These are phyloP conservation scores for Reticulascus tulasneorum DNA, from an alignment of 2,329 filamentous ascomycete species.

Conservation along the genomic window DNA sequence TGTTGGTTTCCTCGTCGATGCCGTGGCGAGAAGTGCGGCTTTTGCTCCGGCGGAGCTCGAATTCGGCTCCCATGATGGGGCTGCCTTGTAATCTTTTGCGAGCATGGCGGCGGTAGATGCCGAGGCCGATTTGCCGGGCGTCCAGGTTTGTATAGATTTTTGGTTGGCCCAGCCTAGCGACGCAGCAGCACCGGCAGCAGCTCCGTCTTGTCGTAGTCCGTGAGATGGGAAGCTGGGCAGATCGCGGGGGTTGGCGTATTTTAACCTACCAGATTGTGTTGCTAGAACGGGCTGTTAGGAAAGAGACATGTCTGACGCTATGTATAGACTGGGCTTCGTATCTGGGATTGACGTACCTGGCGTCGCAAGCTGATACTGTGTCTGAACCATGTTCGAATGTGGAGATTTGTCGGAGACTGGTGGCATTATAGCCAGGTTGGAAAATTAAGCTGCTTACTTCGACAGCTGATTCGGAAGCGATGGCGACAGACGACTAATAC, in stretches of 20 bases:
- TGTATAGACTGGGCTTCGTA: conserved; percentile 5
- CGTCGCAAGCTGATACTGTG: conserved; percentile 11
- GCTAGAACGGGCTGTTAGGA: conserved; percentile 4
- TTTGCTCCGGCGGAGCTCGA: conserved; percentile 65
- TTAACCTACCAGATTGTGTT: conserved; percentile 44
- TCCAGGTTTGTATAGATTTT: conserved; percentile 63
- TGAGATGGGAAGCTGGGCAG: conserved; percentile 71
- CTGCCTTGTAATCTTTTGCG: conserved; percentile 38
- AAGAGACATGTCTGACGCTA: background rate
- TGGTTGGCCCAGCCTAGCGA: conserved; percentile 69
- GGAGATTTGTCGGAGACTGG: conserved; percentile 11
- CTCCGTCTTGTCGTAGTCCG: conserved; percentile 52
- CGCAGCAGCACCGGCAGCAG: conserved; percentile 71
- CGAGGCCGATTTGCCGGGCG: conserved; percentile 54
- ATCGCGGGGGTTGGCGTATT: conserved; percentile 68
- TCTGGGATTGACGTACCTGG: conserved; percentile 12
- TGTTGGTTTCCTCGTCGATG: conserved; percentile 31
- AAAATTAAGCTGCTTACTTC: too few relatives aligned
- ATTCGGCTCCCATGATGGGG: conserved; percentile 58
- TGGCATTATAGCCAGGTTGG: conserved; percentile 13
- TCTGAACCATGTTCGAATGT: conserved; percentile 12
- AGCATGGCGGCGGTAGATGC: conserved; percentile 41
- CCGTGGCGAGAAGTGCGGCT: conserved; percentile 64
- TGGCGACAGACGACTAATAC: too few relatives aligned
- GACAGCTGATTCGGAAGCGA: too few relatives aligned